Base-by-base conservation (phyloP, 805 yeast species). In the Lipomyces kockii region DNA sequence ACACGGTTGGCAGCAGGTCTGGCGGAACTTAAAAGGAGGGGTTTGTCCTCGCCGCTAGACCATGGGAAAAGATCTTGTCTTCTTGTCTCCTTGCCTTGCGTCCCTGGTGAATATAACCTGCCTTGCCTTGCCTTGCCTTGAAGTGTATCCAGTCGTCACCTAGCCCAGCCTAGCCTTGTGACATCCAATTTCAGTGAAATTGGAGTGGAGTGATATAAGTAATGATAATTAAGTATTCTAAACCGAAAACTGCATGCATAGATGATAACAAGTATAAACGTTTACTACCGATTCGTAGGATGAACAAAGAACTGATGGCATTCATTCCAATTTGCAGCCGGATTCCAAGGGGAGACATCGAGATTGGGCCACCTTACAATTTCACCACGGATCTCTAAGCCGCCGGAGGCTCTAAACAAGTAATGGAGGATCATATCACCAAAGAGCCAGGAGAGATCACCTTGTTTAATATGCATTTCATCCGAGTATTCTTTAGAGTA, bases 391-490 rank as follows among this genome's bases (percentile, higher is more conserved):
- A 57, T 49, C 39, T 67, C 64, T 5, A 54, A 61, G 12, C 71
- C 71, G 34, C 71, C 71, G 17, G 65, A 34, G 4, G 69, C 70
- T 17, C 71, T 39, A 57, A 67, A 67, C 17, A 67, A 49, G 52
- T 68, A 68, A 34, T 68, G 51, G 60, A 67, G 20, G 62, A 68
- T 37, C 71, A 68, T 68, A 46, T 68, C 56, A 20, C 53, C 35
- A 39, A 35, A 64, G 20, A 64, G 54, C 55, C 54, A 61, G 27
- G 61, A 25, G 35, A 55, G 59, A 32, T 56, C 37, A n/a, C 68
- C 62, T 14, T n/a, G 57, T 7, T 14, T 49, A 22, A 35, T 12
- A 35, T 64, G 68, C 35, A 61, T 25, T 14, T 20, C 14, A 39
- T 64, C 68, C 20, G 25, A 37, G 58, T 58, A 63, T 17, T 43